These are phyloP conservation scores for Colletotrichum acutatum DNA, from an alignment of 2,329 filamentous ascomycete genomes.

Conservation along the genomic window DNA sequence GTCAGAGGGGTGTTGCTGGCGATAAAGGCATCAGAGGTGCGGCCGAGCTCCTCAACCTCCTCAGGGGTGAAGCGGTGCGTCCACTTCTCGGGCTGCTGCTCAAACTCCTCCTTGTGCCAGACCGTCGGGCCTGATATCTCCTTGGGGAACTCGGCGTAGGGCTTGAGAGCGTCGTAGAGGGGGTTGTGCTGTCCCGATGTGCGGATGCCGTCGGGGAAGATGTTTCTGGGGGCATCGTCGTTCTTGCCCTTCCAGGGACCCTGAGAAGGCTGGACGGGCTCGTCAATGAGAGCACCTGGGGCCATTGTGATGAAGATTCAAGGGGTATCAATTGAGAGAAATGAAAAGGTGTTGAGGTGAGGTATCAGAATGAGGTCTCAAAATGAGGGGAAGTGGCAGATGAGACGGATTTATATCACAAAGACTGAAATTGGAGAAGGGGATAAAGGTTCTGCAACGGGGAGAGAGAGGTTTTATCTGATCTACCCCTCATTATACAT, in stretches of 20 bases:
- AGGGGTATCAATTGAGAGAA: conserved; percentile 9
- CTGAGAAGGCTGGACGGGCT: conserved; percentile 21
- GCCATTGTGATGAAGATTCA: conserved; percentile 30
- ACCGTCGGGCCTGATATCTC: conserved; percentile 78
- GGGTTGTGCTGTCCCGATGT: conserved; percentile 79
- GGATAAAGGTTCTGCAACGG: background rate
- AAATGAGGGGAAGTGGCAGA: background rate
- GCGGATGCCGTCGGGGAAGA: conserved; percentile 60
- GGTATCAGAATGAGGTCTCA: background rate
- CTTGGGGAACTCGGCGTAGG: conserved; percentile 77
- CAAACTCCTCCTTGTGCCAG: conserved; percentile 76
- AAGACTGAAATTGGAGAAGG: background rate
- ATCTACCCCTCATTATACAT: conserved; percentile 12
- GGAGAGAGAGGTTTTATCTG: background rate
- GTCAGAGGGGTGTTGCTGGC: conserved; percentile 73
- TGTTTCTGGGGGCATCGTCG: conserved; percentile 46
- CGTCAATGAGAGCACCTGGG: conserved; percentile 37
- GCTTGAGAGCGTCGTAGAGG: conserved; percentile 70
- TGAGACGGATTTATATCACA: background rate
- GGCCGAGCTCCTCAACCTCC: conserved; percentile 75
- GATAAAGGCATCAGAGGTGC: conserved; percentile 76
- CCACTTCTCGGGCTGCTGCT: conserved; percentile 74
- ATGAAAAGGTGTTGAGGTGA: background rate
- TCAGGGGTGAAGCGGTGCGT: conserved; percentile 74
- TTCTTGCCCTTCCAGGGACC: conserved; percentile 42